A percentile compares a stretch with the other conserved stretches of the same genome.
Evolutionary conservation across 768 basidiomycete species (phyloP).

Genomic region (Russula virescens): DNA sequence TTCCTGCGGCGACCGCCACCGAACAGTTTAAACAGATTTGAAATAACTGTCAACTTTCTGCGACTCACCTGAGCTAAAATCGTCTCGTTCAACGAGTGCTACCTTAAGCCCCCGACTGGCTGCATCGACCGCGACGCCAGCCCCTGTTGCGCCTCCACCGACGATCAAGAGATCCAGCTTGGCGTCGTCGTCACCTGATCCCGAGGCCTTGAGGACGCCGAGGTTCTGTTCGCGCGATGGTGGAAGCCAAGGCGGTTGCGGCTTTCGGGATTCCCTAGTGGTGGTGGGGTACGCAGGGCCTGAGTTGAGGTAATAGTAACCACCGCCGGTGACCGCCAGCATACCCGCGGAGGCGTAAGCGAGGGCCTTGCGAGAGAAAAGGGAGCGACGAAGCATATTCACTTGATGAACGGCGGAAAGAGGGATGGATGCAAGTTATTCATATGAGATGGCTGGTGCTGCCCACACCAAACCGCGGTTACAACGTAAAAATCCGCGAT

Average conservation of each 20-base stretch:
- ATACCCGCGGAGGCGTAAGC: constrained; percentile 50
- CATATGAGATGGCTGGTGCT: background rate
- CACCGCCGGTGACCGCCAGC: constrained; percentile 46
- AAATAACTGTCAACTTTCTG: background rate
- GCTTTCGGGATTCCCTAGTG: constrained; percentile 59
- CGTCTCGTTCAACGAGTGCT: constrained; percentile 87
- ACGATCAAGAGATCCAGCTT: constrained; percentile 79
- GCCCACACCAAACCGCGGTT: too few species aligned
- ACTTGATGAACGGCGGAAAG: background rate
- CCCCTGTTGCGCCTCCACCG: constrained; percentile 94
- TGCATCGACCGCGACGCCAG: constrained; percentile 95
- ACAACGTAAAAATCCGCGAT: background rate
- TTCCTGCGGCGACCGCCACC: constrained; percentile 46
- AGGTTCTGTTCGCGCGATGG: constrained; percentile 66
- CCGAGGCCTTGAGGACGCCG: constrained; percentile 45
- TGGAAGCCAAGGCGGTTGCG: constrained; percentile 76
- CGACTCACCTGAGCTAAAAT: constrained; percentile 76
- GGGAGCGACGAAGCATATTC: constrained; percentile 26
- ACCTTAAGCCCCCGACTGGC: constrained; percentile 88
- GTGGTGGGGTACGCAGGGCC: constrained; percentile 62
- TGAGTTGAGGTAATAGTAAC: constrained; percentile 70
- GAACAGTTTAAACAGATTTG: background rate
- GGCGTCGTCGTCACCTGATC: constrained; percentile 35
- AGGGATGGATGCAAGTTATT: background rate
- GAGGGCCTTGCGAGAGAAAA: constrained; percentile 54